phyloP scores from a whole-genome alignment of 1,139 yeast genomes.

The Insectozyma bohioensis region DNA sequence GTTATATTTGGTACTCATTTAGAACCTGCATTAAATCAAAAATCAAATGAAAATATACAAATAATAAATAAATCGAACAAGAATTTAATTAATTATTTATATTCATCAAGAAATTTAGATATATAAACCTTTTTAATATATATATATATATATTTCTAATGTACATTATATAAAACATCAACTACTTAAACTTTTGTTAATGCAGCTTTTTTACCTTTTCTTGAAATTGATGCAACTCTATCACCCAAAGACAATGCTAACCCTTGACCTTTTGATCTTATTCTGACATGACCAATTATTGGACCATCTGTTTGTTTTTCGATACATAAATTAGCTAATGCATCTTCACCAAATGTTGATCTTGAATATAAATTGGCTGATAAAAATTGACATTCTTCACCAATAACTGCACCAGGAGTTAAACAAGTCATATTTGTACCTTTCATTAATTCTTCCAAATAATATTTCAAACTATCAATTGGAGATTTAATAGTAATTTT shows the following conservation, averaged over 20 bases:
- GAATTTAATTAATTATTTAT: slow-evolving; percentile 15
- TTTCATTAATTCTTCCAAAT: slow-evolving; percentile 71
- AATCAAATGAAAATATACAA: slow-evolving; percentile 20
- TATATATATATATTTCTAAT: not conserved
- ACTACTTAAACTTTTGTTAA: slow-evolving; percentile 25
- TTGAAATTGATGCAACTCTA: slow-evolving; percentile 77
- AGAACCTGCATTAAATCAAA: slow-evolving; percentile 26
- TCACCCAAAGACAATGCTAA: slow-evolving; percentile 94
- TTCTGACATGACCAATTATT: slow-evolving; percentile 92
- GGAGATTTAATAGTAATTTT: slow-evolving; percentile 86
- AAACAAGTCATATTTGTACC: slow-evolving; percentile 94
- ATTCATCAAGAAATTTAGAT: slow-evolving; percentile 7
- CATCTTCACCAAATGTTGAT: slow-evolving; percentile 96
- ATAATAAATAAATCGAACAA: slow-evolving; percentile 16
- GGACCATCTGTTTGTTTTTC: slow-evolving; percentile 77
- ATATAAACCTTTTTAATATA: slow-evolving; percentile 1
- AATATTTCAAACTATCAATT: slow-evolving; percentile 69
- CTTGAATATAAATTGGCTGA: slow-evolving; percentile 93
- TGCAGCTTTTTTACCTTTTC: slow-evolving; percentile 42
- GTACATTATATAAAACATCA: no score
- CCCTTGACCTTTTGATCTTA: slow-evolving; percentile 97
- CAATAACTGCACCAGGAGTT: slow-evolving; percentile 85
- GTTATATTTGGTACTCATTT: slow-evolving; percentile 25
- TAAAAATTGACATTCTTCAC: slow-evolving; percentile 87
- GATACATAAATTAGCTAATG: slow-evolving; percentile 91